Conservation (phyloP, 345 rosid species). For the Murraya paniculata region DNA sequence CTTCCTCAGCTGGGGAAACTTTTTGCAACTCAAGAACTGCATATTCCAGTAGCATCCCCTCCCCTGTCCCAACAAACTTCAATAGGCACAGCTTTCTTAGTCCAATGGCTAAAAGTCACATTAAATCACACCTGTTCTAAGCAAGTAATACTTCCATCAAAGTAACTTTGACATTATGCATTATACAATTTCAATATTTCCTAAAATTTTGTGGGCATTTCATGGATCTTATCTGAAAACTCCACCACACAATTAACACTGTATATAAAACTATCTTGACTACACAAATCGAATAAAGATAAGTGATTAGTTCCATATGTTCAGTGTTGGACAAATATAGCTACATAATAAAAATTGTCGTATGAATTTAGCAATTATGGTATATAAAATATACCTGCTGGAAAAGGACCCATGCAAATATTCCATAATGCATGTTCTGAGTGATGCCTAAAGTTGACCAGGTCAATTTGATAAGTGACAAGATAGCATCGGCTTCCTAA, state of each 20-base stretch:
- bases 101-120: constrained; percentile 2
- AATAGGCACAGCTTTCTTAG: constrained; percentile 24
- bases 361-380: background rate
- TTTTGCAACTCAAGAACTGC: constrained; percentile 60
- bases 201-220: background rate
- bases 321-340: background rate
- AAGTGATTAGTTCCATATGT: background rate
- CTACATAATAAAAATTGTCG: background rate
- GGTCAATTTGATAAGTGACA: constrained; percentile 57
- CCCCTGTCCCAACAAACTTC: constrained; percentile 80
- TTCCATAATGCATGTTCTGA: constrained; percentile 64
- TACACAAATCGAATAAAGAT: background rate
- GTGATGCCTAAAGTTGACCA: constrained; percentile 96
- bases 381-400: constrained; percentile 62
- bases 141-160: background rate
- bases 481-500: constrained; percentile 71
- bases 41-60: constrained; percentile 57
- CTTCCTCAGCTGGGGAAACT: constrained; percentile 40
- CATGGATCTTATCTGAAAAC: background rate
- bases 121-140: background rate
- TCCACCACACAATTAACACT: background rate
- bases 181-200: background rate
- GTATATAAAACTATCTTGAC: background rate
- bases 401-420: constrained; percentile 81
- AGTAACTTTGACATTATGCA: background rate